These are phyloP conservation scores for Prunus armeniaca DNA, from an alignment of 306 rosid genomes.

Conservation along the genomic window DNA sequence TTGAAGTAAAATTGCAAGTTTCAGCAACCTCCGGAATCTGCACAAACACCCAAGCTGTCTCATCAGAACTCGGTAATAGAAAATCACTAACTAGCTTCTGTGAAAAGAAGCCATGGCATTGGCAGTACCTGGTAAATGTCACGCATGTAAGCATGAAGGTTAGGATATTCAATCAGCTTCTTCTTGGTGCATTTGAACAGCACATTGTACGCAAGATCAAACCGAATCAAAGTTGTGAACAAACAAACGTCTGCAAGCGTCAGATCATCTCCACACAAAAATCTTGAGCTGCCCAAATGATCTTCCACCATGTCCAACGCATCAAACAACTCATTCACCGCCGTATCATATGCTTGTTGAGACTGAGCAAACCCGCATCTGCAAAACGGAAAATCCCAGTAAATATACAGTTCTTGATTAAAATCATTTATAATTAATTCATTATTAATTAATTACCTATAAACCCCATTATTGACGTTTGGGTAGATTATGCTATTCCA, in stretches of 20 bases:
- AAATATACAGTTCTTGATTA: no score
- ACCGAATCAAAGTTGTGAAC: conserved; percentile 74
- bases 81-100: not conserved
- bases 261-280: conserved; percentile 54
- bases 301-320: conserved; percentile 58
- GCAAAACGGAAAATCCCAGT: not conserved
- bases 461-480: conserved; percentile 84
- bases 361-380: conserved; percentile 98
- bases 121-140: conserved; percentile 67
- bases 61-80: not conserved
- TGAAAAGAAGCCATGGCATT: not conserved
- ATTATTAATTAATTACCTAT: conserved; percentile 41
- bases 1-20: conserved; percentile 68
- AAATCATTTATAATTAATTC: no score
- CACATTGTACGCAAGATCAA: conserved; percentile 65
- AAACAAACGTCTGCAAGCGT: conserved; percentile 73
- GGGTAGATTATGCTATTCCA: conserved; percentile 81
- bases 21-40: conserved; percentile 86
- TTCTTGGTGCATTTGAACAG: conserved; percentile 84
- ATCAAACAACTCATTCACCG: conserved; percentile 57
- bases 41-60: not conserved
- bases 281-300: conserved; percentile 54
- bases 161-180: conserved; percentile 65
- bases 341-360: conserved; percentile 73
- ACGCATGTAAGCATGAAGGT: conserved; percentile 68